Conservation (phyloP, 2,329 filamentous ascomycete species). For the Cordyceps tenuipes region DNA sequence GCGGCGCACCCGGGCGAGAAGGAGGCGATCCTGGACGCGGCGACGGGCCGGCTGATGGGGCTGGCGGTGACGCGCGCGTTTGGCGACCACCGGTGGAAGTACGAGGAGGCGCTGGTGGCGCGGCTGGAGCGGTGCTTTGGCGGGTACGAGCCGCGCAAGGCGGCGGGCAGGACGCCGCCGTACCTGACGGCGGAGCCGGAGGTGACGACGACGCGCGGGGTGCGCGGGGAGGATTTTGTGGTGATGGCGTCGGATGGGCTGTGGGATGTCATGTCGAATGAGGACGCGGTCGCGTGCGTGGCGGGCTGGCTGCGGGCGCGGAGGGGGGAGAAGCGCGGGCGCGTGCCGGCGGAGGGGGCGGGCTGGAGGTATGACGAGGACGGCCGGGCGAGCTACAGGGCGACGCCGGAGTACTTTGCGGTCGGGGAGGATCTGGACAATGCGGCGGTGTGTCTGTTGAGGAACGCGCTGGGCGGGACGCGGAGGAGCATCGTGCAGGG, state of each 20-base stretch:
- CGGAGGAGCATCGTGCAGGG: constrained; percentile 67
- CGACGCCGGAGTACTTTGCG: constrained; percentile 50
- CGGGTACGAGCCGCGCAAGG: constrained; percentile 35
- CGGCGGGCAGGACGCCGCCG: constrained; percentile 48
- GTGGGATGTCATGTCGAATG: constrained; percentile 52
- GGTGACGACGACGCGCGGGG: constrained; percentile 47
- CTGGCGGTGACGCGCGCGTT: constrained; percentile 56
- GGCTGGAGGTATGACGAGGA: constrained; percentile 13
- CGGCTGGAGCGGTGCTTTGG: constrained; percentile 36
- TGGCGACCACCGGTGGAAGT: constrained; percentile 63
- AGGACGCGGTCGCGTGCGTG: constrained; percentile 50
- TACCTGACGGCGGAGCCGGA: constrained; percentile 62
- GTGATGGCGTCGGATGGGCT: constrained; percentile 61
- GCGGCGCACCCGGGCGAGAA: constrained; percentile 55
- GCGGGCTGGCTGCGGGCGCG: constrained; percentile 40
- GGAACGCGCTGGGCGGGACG: constrained; percentile 72
- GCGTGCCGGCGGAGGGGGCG: constrained; percentile 15
- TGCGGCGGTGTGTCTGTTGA: constrained; percentile 69
- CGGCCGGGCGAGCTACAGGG: constrained; percentile 18
- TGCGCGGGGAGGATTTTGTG: constrained; percentile 46
- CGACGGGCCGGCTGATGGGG: constrained; percentile 53
- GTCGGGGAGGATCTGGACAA: constrained; percentile 63
- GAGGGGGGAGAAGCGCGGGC: constrained; percentile 16
- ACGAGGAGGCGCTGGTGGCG: constrained; percentile 38
- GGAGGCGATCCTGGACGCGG: constrained; percentile 37